Conservation (phyloP, 2,329 filamentous ascomycete genomes). For the Botryosphaeria agaves region DNA sequence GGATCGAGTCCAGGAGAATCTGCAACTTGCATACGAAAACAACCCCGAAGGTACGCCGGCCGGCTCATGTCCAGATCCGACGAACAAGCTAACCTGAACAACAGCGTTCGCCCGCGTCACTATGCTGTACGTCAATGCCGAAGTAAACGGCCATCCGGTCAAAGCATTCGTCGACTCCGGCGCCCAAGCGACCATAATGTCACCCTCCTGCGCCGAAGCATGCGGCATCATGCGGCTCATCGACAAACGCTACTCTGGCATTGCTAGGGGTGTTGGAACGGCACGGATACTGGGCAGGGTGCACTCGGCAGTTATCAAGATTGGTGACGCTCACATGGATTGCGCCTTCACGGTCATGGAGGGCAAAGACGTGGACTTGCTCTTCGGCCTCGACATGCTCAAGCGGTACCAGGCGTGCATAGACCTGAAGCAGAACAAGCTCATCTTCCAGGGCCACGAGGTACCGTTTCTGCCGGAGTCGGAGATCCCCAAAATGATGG, state of each 20-base stretch:
- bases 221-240: slow-evolving; percentile 96
- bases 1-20: slow-evolving; percentile 83
- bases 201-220: slow-evolving; percentile 71
- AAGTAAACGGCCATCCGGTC: slow-evolving; percentile 81
- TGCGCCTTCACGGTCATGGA: slow-evolving; percentile 99
- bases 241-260: slow-evolving; percentile 78
- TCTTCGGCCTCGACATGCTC: slow-evolving; percentile 90
- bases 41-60: slow-evolving; percentile 70
- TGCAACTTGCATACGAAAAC: slow-evolving; percentile 93
- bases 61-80: neutral
- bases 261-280: slow-evolving; percentile 86
- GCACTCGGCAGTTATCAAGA: slow-evolving; percentile 87
- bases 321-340: slow-evolving; percentile 70
- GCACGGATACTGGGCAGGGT: slow-evolving; percentile 89
- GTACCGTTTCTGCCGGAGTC: slow-evolving; percentile 83
- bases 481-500: slow-evolving; percentile 74
- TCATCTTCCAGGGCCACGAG: slow-evolving; percentile 76
- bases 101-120: slow-evolving; percentile 85
- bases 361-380: slow-evolving; percentile 84
- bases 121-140: slow-evolving; percentile 90
- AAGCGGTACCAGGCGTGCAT: slow-evolving; percentile 90
- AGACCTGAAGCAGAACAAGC: slow-evolving; percentile 66
- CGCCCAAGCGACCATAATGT: slow-evolving; percentile 98
- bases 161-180: slow-evolving; percentile 97
- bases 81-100: slow-evolving; percentile 3